These are phyloP conservation scores for Cucurbita argyrosperma DNA, from an alignment of 306 rosid genomes.

Conservation along the genomic window DNA sequence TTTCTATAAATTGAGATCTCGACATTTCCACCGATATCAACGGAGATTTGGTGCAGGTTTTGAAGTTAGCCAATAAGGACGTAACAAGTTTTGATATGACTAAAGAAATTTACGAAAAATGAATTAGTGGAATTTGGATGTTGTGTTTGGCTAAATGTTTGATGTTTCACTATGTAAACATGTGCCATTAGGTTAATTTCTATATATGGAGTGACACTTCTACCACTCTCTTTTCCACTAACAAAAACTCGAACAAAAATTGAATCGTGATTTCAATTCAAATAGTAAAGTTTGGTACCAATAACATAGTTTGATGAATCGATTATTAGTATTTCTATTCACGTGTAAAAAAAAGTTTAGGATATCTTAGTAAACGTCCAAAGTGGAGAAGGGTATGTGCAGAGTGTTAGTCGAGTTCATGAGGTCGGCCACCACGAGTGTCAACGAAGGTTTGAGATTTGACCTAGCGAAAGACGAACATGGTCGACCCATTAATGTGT, in stretches of 20 bases:
- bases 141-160: background rate
- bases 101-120: background rate
- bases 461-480: no score
- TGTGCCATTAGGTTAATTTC: background rate
- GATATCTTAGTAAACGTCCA: no score
- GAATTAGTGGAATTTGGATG: background rate
- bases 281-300: background rate
- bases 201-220: background rate
- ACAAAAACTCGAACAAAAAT: background rate
- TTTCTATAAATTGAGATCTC: no score
- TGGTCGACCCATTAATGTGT: no score
- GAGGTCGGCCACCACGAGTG: no score
- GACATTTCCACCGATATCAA: no score
- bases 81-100: background rate
- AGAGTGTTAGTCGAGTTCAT: no score
- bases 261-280: background rate
- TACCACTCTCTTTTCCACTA: background rate
- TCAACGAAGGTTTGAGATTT: no score
- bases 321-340: no score
- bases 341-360: no score
- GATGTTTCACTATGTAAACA: background rate
- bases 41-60: background rate
- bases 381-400: no score
- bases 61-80: background rate
- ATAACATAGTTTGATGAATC: no score